phyloP scores from a whole-genome alignment of 345 rosid species.

The Gossypium ekmanianum region DNA sequence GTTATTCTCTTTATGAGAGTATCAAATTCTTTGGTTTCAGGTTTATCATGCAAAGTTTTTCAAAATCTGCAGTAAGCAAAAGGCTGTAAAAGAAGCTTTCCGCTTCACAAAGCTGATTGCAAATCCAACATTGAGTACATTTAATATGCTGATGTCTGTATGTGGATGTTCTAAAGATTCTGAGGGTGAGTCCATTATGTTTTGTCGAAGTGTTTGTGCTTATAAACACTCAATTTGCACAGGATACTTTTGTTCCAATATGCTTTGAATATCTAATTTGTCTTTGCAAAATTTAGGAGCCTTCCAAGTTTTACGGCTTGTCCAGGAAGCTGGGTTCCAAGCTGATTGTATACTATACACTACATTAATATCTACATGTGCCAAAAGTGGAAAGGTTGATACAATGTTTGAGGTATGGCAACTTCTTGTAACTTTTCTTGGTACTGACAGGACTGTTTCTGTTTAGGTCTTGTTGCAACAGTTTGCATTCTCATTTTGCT shows the following conservation, averaged over 20 bases:
- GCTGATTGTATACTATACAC: conserved; percentile 92
- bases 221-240: background rate
- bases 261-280: conserved; percentile 21
- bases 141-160: conserved; percentile 92
- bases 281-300: conserved; percentile 51
- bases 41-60: conserved; percentile 84
- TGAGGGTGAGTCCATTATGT: conserved; percentile 47
- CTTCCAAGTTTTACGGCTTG: conserved; percentile 61
- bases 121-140: conserved; percentile 86
- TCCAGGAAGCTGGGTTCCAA: conserved; percentile 58
- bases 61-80: conserved; percentile 58
- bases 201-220: conserved; percentile 5
- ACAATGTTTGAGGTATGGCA: conserved; percentile 82
- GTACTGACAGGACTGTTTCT: background rate
- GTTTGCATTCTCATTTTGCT: background rate
- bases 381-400: conserved; percentile 93
- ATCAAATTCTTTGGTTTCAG: conserved; percentile 35
- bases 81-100: conserved; percentile 78
- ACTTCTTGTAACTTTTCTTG: conserved; percentile 24
- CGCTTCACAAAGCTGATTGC: conserved; percentile 74
- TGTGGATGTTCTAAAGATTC: conserved; percentile 75
- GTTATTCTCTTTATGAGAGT: conserved; percentile 11
- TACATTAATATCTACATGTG: conserved; percentile 87
- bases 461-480: background rate
- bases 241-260: background rate